A percentile compares a stretch with the other conserved stretches of the same genome.
Evolutionary conservation across 2,329 filamentous ascomycete genomes (phyloP).

Genomic region (Didymella lethalis): DNA sequence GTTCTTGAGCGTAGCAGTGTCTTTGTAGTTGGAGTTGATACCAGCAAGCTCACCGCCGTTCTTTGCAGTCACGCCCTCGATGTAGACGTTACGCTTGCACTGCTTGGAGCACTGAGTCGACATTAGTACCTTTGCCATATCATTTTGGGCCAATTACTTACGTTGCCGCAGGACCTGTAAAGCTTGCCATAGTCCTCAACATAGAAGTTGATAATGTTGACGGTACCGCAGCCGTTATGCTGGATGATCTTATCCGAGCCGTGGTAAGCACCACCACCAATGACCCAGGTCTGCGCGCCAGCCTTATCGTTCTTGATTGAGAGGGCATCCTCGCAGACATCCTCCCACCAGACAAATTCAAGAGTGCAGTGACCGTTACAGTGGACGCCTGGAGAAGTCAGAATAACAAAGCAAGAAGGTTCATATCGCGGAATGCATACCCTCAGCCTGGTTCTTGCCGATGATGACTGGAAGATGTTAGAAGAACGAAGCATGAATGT

Average conservation of each 20-base stretch:
- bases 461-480: neutral
- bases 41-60: neutral
- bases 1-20: slow-evolving; percentile 33
- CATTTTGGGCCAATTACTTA: neutral
- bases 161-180: neutral
- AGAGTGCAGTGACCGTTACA: neutral
- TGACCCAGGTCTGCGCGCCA: slow-evolving; percentile 47
- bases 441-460: neutral
- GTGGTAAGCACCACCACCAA: slow-evolving; percentile 51
- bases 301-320: neutral
- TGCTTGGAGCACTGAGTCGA: neutral
- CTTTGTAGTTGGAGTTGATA: neutral
- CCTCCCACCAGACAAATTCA: neutral
- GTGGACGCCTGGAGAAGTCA: neutral
- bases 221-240: slow-evolving; percentile 52
- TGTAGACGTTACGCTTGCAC: neutral
- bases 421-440: neutral
- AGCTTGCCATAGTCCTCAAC: neutral
- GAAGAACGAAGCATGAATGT: neutral
- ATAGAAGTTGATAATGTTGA: slow-evolving; percentile 47
- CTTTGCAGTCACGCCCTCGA: neutral
- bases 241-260: slow-evolving; percentile 52
- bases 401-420: neutral
- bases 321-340: neutral
- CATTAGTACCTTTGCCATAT: neutral